Base-by-base conservation (phyloP, 2,329 filamentous ascomycete genomes). In the Aspergillus latus region DNA sequence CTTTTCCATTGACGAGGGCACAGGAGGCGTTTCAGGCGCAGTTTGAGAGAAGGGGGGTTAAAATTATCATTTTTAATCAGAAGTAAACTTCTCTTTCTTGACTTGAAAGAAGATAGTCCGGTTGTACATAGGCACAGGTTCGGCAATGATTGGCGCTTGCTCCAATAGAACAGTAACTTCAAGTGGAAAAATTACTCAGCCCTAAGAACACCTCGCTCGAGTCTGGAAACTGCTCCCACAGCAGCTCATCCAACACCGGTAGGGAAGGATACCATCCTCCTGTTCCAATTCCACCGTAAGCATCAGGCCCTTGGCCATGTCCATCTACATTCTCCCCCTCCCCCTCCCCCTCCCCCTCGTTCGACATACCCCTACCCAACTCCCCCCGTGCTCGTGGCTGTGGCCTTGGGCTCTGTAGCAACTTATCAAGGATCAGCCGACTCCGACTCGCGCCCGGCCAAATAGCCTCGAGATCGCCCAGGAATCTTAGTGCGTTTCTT, bases 51-150 rank as follows among this genome's bases (percentile, higher is more conserved):
- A 36, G 15, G 5, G 49, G 42, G 16, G 26, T 52, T 11, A 52
- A 44, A 16, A 44, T 52, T 34, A 21, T 52, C 21, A 34, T 52
- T 52, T 11, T 52, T 29, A 52, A 44, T 36, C 39, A 37, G 42
- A 40, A 52, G 29, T 52, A 44, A 13, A 7, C 21, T 21, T 21
- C 21, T 21, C 21, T 21, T 21, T 21, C 21, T 21, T 21, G 21
- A 21, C 21, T 21, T 21, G 21, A 21, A 21, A 21, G 21, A 21
- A 21, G 21, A 21, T 21, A 21, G 21, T 21, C 21, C 21, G 21
- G 21, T 21, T 21, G 21, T 21, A 21, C 21, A 21, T 21, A 21
- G 21, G 21, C 21, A 21, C 21, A 21, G 21, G 21, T 21, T 21
- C 21, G 21, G 21, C 21, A 21, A 21, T 21, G 21, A 21, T 21